Percentiles rank a stretch among this genome's conserved stretches.
Evolutionary conservation across 73 alveolate genomes (phyloP).

Genomic region (Blepharisma japonicum): DNA sequence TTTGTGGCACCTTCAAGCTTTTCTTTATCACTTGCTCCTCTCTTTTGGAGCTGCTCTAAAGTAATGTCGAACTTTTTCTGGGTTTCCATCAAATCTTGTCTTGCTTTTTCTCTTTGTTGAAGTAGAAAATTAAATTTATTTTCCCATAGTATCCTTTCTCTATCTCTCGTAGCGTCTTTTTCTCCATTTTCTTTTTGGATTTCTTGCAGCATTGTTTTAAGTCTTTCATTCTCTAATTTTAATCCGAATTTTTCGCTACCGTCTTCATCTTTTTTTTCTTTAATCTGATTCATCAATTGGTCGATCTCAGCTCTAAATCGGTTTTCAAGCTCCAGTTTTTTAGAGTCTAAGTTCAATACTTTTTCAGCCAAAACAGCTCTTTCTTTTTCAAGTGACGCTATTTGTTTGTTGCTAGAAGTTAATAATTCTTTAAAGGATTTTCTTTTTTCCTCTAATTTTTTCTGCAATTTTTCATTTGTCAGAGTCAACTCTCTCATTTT

Average conservation of each 20-base stretch:
- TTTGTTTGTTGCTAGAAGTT: not conserved
- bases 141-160: constrained; percentile 32
- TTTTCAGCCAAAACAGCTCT: constrained; percentile 16
- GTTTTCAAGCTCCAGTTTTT: not conserved
- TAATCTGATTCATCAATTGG: not conserved
- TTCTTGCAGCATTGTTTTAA: not conserved
- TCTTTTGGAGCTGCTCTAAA: constrained; percentile 24
- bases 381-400: not conserved
- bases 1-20: constrained; percentile 11
- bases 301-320: not conserved
- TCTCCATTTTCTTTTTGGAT: not conserved
- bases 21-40: constrained; percentile 27
- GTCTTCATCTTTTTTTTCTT: not conserved
- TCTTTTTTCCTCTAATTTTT: not conserved
- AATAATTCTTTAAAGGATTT: not conserved
- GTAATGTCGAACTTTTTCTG: constrained; percentile 26
- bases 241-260: not conserved
- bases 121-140: constrained; percentile 19
- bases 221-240: not conserved
- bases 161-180: not conserved
- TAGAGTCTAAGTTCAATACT: not conserved
- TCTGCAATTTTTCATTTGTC: not conserved
- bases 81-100: constrained; percentile 26
- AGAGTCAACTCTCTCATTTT: not conserved
- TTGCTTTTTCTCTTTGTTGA: constrained; percentile 21